Percentiles rank a stretch among this genome's conserved stretches.
Conservation (phyloP, 208 protist genomes). For the Phytomonas francai region DNA sequence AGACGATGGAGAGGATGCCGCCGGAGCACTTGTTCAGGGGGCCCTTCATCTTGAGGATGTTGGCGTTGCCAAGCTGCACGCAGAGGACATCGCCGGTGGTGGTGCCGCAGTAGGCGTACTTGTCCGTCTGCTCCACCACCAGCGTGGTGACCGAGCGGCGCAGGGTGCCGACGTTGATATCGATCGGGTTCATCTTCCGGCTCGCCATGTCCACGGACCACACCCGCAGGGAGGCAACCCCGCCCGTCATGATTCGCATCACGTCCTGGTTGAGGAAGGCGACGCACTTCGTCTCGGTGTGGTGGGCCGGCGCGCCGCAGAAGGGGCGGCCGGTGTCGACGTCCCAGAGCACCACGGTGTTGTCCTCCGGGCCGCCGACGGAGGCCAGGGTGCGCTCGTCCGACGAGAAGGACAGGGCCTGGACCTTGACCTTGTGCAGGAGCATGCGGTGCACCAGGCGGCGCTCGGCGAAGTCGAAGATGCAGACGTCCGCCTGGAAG, state of each 20-base stretch:
- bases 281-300: conserved; percentile 72
- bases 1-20: conserved; percentile 70
- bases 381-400: conserved; percentile 90
- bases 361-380: conserved; percentile 93
- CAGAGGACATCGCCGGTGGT: conserved; percentile 90
- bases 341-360: conserved; percentile 93
- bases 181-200: conserved; percentile 84
- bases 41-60: conserved; percentile 88
- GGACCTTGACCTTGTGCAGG: conserved; percentile 93
- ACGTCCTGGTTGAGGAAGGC: conserved; percentile 84
- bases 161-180: conserved; percentile 89
- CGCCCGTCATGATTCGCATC: conserved; percentile 86
- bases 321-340: conserved; percentile 85
- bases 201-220: conserved; percentile 88
- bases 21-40: conserved; percentile 83
- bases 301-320: conserved; percentile 76
- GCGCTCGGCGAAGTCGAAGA: conserved; percentile 87
- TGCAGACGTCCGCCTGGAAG: conserved; percentile 92
- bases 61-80: conserved; percentile 72
- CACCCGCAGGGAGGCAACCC: conserved; percentile 78
- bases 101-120: conserved; percentile 89
- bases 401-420: conserved; percentile 91
- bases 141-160: conserved; percentile 71
- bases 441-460: conserved; percentile 86
- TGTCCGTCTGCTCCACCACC: conserved; percentile 77